Percentiles rank a stretch among this genome's conserved stretches.
Evolutionary conservation across 2,329 filamentous ascomycete genomes (phyloP).

Genomic region (Coniochaeta hoffmannii): DNA sequence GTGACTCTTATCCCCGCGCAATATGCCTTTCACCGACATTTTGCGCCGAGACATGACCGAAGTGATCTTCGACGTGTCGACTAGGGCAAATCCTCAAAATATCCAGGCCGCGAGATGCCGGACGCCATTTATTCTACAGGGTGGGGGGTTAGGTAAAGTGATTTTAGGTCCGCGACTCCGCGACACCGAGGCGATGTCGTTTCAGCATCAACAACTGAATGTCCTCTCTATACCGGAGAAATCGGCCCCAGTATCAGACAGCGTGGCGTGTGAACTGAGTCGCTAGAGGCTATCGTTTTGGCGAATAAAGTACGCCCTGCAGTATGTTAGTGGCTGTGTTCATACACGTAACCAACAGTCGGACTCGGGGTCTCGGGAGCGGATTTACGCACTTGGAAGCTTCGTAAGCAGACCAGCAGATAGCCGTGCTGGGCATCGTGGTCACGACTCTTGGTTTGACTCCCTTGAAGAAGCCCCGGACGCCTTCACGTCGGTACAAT

Average conservation of each 20-base stretch:
- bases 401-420: conserved; percentile 84
- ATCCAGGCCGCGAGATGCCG: conserved; percentile 5
- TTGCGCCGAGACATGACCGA: neutral
- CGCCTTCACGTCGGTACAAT: conserved; percentile 76
- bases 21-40: neutral
- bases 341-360: conserved; percentile 1
- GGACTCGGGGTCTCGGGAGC: neutral
- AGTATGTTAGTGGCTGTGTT: conserved; percentile 11
- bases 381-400: conserved; percentile 52
- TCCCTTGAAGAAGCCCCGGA: conserved; percentile 86
- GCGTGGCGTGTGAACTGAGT: conserved; percentile 6
- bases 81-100: neutral
- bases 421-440: conserved; percentile 98
- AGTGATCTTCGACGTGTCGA: neutral
- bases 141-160: neutral
- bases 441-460: conserved; percentile 86
- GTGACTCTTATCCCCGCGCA: neutral
- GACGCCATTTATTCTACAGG: neutral
- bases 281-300: conserved; percentile 32
- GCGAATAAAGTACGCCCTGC: conserved; percentile 53
- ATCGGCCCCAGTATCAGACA: no score
- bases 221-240: no score
- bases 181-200: conserved; percentile 21
- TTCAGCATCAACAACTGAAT: conserved; percentile 5
- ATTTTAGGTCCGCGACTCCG: neutral